phyloP scores from a whole-genome alignment of 371 early-diverging fungal species.

The Blakeslea trispora region DNA sequence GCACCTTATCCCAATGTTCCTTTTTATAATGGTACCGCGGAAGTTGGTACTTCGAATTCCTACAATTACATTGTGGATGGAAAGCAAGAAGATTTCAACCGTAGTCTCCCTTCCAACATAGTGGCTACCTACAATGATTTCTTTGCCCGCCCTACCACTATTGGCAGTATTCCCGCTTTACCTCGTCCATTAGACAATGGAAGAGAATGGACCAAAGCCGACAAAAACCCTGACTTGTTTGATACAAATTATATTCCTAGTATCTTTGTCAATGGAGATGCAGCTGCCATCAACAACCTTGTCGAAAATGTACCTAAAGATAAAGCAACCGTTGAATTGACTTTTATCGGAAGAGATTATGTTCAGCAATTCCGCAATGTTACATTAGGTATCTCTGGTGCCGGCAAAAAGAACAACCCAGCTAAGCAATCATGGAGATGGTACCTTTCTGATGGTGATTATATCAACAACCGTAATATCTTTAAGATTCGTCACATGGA shows the following conservation, averaged over 20 bases:
- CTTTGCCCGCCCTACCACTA: conserved; percentile 49
- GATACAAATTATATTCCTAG: conserved; percentile 39
- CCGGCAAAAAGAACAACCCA: conserved; percentile 58
- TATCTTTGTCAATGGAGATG: conserved; percentile 33
- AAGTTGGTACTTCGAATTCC: conserved; percentile 30
- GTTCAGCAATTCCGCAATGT: conserved; percentile 46
- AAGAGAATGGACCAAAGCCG: conserved; percentile 44
- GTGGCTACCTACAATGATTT: conserved; percentile 50
- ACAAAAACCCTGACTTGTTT: conserved; percentile 40
- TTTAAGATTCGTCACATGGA: conserved; percentile 62
- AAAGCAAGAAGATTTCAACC: conserved; percentile 45
- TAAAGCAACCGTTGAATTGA: conserved; percentile 35
- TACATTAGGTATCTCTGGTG: conserved; percentile 52
- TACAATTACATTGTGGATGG: conserved; percentile 54
- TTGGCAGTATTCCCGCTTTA: conserved; percentile 49
- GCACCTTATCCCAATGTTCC: conserved; percentile 47
- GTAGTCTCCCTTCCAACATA: conserved; percentile 27
- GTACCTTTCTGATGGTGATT: conserved; percentile 33
- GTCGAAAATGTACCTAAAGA: conserved; percentile 34
- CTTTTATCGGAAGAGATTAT: conserved; percentile 51
- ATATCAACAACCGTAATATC: conserved; percentile 44
- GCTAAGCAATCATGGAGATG: conserved; percentile 60
- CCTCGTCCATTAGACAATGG: conserved; percentile 49
- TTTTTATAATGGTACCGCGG: conserved; percentile 45
- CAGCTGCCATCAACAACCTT: conserved; percentile 30